A percentile compares a stretch with the other conserved stretches of the same genome.
phyloP scores from a whole-genome alignment of 257 asterid species.

The Avicennia marina region DNA sequence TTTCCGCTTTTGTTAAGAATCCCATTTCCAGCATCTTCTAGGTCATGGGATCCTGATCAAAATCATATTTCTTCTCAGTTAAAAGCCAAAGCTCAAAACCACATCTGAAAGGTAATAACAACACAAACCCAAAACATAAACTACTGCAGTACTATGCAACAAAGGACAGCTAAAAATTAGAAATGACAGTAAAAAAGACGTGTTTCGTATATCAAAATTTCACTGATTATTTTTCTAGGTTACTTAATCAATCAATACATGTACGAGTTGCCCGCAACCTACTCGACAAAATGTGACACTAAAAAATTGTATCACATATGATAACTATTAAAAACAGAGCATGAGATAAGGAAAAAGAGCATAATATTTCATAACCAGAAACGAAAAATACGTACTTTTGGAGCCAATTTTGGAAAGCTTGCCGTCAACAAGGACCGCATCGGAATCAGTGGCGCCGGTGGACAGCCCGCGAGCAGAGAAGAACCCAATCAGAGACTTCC shows the following conservation, averaged over 20 bases:
- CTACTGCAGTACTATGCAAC: no score
- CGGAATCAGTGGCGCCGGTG: conserved; percentile 55
- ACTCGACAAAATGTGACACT: no score
- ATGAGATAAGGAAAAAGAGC: neutral
- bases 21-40: conserved; percentile 21
- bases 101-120: no score
- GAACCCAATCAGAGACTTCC: conserved; percentile 78
- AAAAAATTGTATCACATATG: no score
- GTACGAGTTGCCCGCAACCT: no score
- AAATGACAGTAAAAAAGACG: no score
- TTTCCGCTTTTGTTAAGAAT: neutral
- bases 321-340: neutral
- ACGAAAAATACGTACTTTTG: conserved; percentile 42
- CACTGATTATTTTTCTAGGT: no score
- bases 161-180: no score
- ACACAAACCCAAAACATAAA: no score
- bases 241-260: no score
- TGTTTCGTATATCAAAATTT: no score
- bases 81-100: neutral
- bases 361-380: neutral
- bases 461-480: conserved; percentile 67
- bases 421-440: conserved; percentile 57
- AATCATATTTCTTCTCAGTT: neutral
- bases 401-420: conserved; percentile 54
- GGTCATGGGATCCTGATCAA: conserved; percentile 42